These are phyloP conservation scores for Leccinellum albellum DNA, from an alignment of 768 basidiomycete species.

Conservation along the genomic window DNA sequence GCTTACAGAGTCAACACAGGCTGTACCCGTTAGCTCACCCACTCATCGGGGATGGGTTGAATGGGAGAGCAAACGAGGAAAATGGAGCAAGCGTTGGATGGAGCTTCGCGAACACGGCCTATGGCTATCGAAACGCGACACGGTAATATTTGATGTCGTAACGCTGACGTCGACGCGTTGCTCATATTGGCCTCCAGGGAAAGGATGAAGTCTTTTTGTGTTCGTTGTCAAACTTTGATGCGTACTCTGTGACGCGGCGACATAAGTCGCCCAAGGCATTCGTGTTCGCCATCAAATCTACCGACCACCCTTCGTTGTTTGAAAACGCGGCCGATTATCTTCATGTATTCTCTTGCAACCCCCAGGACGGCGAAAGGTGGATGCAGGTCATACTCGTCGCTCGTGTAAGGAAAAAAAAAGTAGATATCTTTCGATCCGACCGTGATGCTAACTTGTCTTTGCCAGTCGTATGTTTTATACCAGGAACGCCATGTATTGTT, in stretches of 20 bases:
- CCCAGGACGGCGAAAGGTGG: constrained; percentile 73
- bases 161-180: neutral
- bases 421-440: neutral
- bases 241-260: constrained; percentile 70
- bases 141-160: constrained; percentile 43
- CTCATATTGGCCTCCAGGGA: constrained; percentile 44
- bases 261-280: constrained; percentile 83
- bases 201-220: constrained; percentile 84
- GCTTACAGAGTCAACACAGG: constrained; percentile 41
- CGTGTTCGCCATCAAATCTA: constrained; percentile 84
- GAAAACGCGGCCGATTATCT: constrained; percentile 86
- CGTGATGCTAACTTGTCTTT: constrained; percentile 5
- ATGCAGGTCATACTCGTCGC: constrained; percentile 77
- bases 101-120: constrained; percentile 81
- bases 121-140: constrained; percentile 87
- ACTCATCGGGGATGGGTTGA: constrained; percentile 66
- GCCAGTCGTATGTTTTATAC: constrained; percentile 76
- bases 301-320: constrained; percentile 81
- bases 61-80: constrained; percentile 86
- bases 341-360: constrained; percentile 78
- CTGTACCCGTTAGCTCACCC: constrained; percentile 45
- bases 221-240: constrained; percentile 85
- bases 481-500: constrained; percentile 67
- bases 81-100: constrained; percentile 94
- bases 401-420: constrained; percentile 50